Evolutionary conservation across 1,139 yeast species (phyloP).

Genomic region (Schwanniomyces etchellsii): DNA sequence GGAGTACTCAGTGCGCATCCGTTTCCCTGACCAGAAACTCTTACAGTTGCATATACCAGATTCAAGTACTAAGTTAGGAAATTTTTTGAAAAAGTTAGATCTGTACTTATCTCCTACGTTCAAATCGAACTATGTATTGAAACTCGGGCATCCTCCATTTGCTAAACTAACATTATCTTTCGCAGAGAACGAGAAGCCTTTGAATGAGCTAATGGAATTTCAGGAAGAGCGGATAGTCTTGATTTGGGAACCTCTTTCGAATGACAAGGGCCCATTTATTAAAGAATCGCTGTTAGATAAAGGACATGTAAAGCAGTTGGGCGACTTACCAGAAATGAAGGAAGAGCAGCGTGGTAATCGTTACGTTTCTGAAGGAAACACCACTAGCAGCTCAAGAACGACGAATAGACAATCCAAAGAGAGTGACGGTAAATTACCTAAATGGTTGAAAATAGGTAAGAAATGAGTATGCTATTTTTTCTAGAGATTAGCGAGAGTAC

Average conservation of each 20-base stretch:
- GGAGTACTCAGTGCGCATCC: constrained; percentile 36
- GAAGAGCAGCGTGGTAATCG: not conserved
- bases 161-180: constrained; percentile 24
- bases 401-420: too few species aligned
- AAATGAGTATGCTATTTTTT: too few species aligned
- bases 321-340: constrained; percentile 1
- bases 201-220: constrained; percentile 31
- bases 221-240: constrained; percentile 25
- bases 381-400: too few species aligned
- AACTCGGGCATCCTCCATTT: constrained; percentile 43
- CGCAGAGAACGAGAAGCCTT: constrained; percentile 23
- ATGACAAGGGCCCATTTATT: constrained; percentile 19
- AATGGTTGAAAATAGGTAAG: not conserved
- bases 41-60: constrained; percentile 44
- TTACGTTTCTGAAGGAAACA: too few species aligned
- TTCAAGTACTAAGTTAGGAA: constrained; percentile 35
- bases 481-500: too few species aligned
- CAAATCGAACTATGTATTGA: constrained; percentile 27
- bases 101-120: constrained; percentile 32
- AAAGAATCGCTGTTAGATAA: not conserved
- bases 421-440: not conserved
- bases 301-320: not conserved
- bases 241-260: constrained; percentile 27
- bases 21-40: constrained; percentile 49
- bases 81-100: constrained; percentile 32